These are phyloP conservation scores for Chaetomium tenue DNA, from an alignment of 495 filamentous ascomycete genomes.

Conservation along the genomic window DNA sequence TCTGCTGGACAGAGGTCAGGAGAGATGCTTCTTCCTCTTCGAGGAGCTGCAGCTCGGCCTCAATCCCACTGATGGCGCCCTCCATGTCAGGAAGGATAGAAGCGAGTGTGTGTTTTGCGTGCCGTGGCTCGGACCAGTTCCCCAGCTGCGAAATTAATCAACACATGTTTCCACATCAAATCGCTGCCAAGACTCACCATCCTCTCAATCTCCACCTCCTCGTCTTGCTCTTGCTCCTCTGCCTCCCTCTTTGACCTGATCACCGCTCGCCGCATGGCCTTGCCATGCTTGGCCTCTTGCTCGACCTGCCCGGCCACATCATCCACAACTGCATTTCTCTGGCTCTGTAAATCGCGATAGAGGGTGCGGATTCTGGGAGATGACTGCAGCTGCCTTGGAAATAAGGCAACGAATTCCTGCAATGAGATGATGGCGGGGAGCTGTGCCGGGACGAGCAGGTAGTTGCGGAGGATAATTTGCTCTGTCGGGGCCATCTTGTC, in stretches of 20 bases:
- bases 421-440: slow-evolving; percentile 70
- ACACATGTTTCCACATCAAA: not conserved
- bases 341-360: slow-evolving; percentile 76
- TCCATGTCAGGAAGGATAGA: slow-evolving; percentile 69
- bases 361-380: slow-evolving; percentile 70
- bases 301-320: slow-evolving; percentile 66
- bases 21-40: slow-evolving; percentile 63
- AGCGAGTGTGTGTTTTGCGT: slow-evolving; percentile 57
- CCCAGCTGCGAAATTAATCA: slow-evolving; percentile 59
- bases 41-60: slow-evolving; percentile 61
- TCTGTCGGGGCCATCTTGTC: slow-evolving; percentile 69
- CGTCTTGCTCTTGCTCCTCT: slow-evolving; percentile 57
- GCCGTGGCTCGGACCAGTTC: slow-evolving; percentile 42
- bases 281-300: slow-evolving; percentile 61
- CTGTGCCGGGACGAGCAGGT: slow-evolving; percentile 71
- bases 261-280: slow-evolving; percentile 60
- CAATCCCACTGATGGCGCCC: slow-evolving; percentile 60
- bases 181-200: slow-evolving; percentile 49
- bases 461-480: slow-evolving; percentile 68
- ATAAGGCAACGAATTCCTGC: slow-evolving; percentile 70
- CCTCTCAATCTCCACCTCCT: slow-evolving; percentile 68
- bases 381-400: slow-evolving; percentile 65
- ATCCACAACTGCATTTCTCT: slow-evolving; percentile 67
- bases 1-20: slow-evolving; percentile 59
- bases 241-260: slow-evolving; percentile 53